phyloP scores from a whole-genome alignment of 2,329 filamentous ascomycete genomes.

The Fusarium solani-melongenae region DNA sequence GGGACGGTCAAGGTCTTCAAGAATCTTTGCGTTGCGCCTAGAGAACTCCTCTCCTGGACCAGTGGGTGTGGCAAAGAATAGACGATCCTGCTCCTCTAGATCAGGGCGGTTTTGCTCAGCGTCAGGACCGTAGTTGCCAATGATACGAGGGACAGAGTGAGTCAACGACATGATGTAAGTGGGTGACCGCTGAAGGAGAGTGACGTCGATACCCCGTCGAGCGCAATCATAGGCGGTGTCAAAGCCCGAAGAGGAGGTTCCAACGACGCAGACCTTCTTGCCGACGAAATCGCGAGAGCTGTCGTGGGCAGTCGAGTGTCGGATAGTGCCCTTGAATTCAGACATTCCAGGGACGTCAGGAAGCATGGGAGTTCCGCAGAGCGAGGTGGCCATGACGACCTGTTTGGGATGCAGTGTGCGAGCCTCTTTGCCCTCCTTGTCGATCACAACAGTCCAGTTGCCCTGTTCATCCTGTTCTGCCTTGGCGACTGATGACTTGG shows the following conservation, averaged over 20 bases:
- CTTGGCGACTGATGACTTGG: constrained; percentile 31
- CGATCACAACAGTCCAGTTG: constrained; percentile 64
- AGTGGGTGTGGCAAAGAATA: constrained; percentile 65
- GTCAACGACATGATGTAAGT: constrained; percentile 48
- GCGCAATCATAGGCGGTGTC: constrained; percentile 17
- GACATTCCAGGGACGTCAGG: constrained; percentile 7
- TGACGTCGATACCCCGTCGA: constrained; percentile 15
- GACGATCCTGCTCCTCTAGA: constrained; percentile 60
- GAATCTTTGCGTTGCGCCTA: constrained; percentile 18
- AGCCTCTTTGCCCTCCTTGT: constrained; percentile 24
- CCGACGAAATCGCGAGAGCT: constrained; percentile 8
- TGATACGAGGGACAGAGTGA: constrained; percentile 41
- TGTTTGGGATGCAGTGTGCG: constrained; percentile 23
- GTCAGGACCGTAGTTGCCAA: constrained; percentile 40
- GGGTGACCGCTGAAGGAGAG: constrained; percentile 34
- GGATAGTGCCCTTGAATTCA: constrained; percentile 8
- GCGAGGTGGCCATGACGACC: constrained; percentile 14
- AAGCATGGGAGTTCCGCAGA: constrained; percentile 5
- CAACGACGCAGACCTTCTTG: constrained; percentile 19
- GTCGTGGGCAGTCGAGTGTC: constrained; percentile 12
- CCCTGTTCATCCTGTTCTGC: constrained; percentile 50
- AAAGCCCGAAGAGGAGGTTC: constrained; percentile 17
- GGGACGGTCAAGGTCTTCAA: constrained; percentile 23
- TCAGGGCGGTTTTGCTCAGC: constrained; percentile 57
- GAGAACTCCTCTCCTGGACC: constrained; percentile 58